Evolutionary conservation across 2,329 filamentous ascomycete genomes (phyloP).

Genomic region (Apiospora aurea): DNA sequence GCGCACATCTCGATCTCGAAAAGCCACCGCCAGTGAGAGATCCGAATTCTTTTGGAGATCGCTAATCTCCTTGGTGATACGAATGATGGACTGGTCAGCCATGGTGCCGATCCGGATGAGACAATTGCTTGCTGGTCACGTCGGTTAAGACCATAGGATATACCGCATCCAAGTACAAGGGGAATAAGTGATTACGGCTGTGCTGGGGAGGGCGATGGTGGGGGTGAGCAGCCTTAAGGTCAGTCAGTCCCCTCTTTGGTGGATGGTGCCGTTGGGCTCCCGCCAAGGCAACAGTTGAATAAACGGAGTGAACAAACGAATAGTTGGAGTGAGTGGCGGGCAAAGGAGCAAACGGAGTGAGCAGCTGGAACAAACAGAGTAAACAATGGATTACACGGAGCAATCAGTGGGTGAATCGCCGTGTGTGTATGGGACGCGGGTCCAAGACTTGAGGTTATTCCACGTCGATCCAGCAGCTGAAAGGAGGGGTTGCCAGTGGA

Average conservation of each 20-base stretch:
- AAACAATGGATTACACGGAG: neutral
- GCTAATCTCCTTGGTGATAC: slow-evolving; percentile 88
- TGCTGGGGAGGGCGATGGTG: neutral
- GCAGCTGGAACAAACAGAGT: neutral
- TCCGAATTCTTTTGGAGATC: slow-evolving; percentile 85
- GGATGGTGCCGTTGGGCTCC: too few relatives aligned
- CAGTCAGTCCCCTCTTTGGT: too few relatives aligned
- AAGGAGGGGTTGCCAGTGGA: slow-evolving; percentile 5
- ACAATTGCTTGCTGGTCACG: neutral
- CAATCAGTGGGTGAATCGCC: neutral
- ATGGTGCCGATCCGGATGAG: slow-evolving; percentile 50
- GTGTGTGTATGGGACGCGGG: neutral
- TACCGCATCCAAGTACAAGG: neutral
- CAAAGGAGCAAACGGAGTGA: too few relatives aligned
- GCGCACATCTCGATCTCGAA: slow-evolving; percentile 86
- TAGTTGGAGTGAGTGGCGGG: too few relatives aligned
- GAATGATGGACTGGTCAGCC: slow-evolving; percentile 87
- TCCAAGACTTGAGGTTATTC: slow-evolving; percentile 1
- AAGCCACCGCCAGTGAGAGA: slow-evolving; percentile 87
- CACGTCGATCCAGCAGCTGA: neutral
- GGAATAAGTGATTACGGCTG: neutral
- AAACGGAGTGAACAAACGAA: too few relatives aligned
- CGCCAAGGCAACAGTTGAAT: too few relatives aligned
- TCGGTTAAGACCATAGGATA: neutral
- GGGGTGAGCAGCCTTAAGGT: neutral